Evolutionary conservation across 495 filamentous ascomycete genomes (phyloP), one percentile per base, ranked within the genome.

Genomic region (Talaromyces proteolyticus): DNA sequence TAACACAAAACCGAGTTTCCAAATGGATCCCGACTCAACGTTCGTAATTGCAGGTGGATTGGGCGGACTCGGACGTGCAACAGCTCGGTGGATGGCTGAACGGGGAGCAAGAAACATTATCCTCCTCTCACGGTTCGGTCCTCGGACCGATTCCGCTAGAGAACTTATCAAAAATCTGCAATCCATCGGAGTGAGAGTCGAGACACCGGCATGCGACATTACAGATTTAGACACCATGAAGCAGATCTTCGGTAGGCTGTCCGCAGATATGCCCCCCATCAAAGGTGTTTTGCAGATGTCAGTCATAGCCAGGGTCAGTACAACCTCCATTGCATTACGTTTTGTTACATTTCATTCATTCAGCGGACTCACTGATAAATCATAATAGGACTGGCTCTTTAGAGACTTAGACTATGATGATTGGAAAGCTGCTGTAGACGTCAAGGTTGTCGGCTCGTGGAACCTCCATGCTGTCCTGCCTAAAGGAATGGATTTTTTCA

Each of bases 11-110:
- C n/a, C n/a, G n/a, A n/a, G n/a, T n/a, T n/a, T 42, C 42, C 14
- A 22, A 2, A n/a, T 45, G 54, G 42, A 19, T n/a, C 16, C n/a
- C 12, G 42, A 18, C 6, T 10, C 42, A 3, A 22, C 58, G 10
- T 68, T 56, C 42, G 36, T 68, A 8, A 57, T 66, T 41, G 60
- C 67, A 3, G 73, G 73, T 19, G 70, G 73, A 1, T 57, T 74
- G 12, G 72, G 70, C 19, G 69, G 67, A 1, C 23, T 72, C 3
- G 72, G 73, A 6, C 62, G 67, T 4, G 65, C 56, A 34, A 36
- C 72, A 12, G 55, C 67, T 4, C 52, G 51, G 6, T 75, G 70
- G 69, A 68, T 76, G 63, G 61, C 57, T 6, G 45, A 49, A 12
- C 53, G 53, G 0, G 68, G 69, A 11, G 72, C 67, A 6, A 43